Percentiles rank a stretch among this genome's conserved stretches.
Evolutionary conservation across 768 basidiomycete genomes (phyloP).

Genomic region (Leccinum boreale): DNA sequence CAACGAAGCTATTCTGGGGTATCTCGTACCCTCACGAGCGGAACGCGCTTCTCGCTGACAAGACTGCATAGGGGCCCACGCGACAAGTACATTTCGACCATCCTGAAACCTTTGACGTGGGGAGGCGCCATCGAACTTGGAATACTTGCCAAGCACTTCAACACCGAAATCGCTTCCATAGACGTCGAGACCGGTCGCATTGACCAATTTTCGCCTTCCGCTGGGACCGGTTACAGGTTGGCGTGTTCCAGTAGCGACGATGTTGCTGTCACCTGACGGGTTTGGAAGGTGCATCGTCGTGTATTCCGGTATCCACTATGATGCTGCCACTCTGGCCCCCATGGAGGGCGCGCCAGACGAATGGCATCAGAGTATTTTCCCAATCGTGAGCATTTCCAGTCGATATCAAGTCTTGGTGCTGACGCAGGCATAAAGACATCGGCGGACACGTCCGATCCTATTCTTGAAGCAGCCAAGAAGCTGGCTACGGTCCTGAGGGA

Average conservation of each 20-base stretch:
- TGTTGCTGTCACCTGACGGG: slow-evolving; percentile 2
- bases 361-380: slow-evolving; percentile 89
- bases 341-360: slow-evolving; percentile 69
- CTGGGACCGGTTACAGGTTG: slow-evolving; percentile 32
- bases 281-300: slow-evolving; percentile 64
- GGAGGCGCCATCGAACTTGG: slow-evolving; percentile 94
- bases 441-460: slow-evolving; percentile 44
- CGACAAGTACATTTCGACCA: slow-evolving; percentile 78
- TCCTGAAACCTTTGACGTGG: slow-evolving; percentile 80
- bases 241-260: neutral
- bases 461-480: slow-evolving; percentile 62
- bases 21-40: slow-evolving; percentile 10
- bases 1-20: slow-evolving; percentile 88
- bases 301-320: slow-evolving; percentile 97
- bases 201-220: slow-evolving; percentile 63
- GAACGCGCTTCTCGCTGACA: neutral
- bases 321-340: slow-evolving; percentile 83
- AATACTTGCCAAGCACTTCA: slow-evolving; percentile 78
- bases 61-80: slow-evolving; percentile 41
- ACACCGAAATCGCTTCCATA: slow-evolving; percentile 82
- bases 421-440: slow-evolving; percentile 20
- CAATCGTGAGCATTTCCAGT: slow-evolving; percentile 40
- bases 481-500: slow-evolving; percentile 70
- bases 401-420: slow-evolving; percentile 21
- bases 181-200: slow-evolving; percentile 92